These are phyloP conservation scores for Tetrapyrgos nigripes DNA, from an alignment of 1,284 basidiomycete genomes.

Conservation along the genomic window DNA sequence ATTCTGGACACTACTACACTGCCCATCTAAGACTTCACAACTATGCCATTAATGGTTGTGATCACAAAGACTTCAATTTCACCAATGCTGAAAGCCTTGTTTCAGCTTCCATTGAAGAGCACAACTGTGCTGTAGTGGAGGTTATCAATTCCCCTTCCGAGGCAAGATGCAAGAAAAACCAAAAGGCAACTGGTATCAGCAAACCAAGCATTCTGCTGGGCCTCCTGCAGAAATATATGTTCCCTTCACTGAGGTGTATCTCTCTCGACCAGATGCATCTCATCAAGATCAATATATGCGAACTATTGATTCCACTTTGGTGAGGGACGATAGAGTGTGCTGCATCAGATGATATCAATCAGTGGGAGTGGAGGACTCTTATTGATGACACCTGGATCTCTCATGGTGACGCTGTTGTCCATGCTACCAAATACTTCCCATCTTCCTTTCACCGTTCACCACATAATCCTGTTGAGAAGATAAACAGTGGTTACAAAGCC, in stretches of 20 bases:
- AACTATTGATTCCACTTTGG: slow-evolving; percentile 39
- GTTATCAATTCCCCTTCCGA: slow-evolving; percentile 15
- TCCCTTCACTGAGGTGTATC: no score
- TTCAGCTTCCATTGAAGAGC: slow-evolving; percentile 9
- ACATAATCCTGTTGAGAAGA: slow-evolving; percentile 38
- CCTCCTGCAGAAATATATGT: no score
- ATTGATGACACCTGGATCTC: no score
- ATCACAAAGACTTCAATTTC: slow-evolving; percentile 27
- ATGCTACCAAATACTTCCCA: slow-evolving; percentile 34
- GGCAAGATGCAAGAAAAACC: slow-evolving; percentile 19
- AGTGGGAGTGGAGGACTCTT: slow-evolving; percentile 42
- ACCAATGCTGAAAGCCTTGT: not conserved
- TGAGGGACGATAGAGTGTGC: slow-evolving; percentile 31
- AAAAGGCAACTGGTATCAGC: slow-evolving; percentile 28
- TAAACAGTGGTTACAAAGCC: no score
- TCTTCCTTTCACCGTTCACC: slow-evolving; percentile 39
- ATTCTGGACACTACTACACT: slow-evolving; percentile 37
- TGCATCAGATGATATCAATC: slow-evolving; percentile 17
- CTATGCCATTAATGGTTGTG: slow-evolving; percentile 28
- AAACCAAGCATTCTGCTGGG: slow-evolving; percentile 34
- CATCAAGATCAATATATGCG: no score
- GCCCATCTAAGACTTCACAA: slow-evolving; percentile 31
- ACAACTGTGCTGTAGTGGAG: slow-evolving; percentile 16
- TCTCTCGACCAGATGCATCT: no score
- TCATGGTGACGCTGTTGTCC: slow-evolving; percentile 30